Evolutionary conservation across 108 stramenopile species (phyloP), one percentile per base, ranked within the genome.

Genomic region (Poteriospumella lacustris): DNA sequence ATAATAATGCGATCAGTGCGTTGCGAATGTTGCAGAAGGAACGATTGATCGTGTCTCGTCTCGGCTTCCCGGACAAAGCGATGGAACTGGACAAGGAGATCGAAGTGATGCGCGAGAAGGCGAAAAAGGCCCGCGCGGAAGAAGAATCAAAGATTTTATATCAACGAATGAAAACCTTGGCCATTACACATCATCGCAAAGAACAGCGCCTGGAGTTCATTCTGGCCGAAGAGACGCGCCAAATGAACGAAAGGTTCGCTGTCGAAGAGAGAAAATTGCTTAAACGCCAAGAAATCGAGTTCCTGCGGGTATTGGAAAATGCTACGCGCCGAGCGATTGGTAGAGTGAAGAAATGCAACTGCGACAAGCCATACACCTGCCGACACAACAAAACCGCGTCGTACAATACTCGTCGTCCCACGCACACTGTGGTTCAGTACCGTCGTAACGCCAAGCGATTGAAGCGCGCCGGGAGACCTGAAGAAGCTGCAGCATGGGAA

Each of bases 1-100:
- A 64, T 64, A 31, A 19, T 31, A 64, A 64, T 64, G 60, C 60
- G 5, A 64, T 64, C 36, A 64, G 60, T 33, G 60, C 60, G 9
- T 64, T 64, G 24, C 28, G 60, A 64, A 12, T 19, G 29, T 31
- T 80, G 60, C 80, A 81, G 76, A 82, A 82, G 76, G 82, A 82
- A 41, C 58, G 82, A 28, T 77, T 82, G 31, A 77, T 82, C 29
- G 79, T 82, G 12, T 76, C 80, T 12, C 39, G 82, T 40, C 76
- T 82, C 19, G 82, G 82, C 39, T 82, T 82, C 29, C 82, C 82
- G 40, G 82, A 82, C 34, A 73, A 80, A n/a, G 82, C 82, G 28
- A 82, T 82, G 79, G 82, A 82, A 60, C 75, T 82, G 39, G 82
- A 82, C 42, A 59, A 42, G 24, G 38, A 58, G 12, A 80, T 82